These are phyloP conservation scores for Acanthamoeba sp. DNA, from an alignment of 208 protist species.

Conservation along the genomic window DNA sequence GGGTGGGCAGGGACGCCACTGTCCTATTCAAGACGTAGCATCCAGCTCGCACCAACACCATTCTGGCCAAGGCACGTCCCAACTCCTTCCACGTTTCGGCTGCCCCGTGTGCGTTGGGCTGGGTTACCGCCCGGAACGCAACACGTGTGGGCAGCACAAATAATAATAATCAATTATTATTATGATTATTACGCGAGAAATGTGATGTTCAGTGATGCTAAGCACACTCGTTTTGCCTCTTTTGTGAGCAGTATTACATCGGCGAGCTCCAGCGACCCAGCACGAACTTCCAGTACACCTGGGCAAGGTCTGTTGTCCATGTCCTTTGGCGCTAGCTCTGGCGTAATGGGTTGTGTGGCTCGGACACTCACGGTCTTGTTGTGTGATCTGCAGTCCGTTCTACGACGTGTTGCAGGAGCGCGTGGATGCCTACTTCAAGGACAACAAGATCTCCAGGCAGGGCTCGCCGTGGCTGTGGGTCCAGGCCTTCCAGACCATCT, in stretches of 20 bases:
- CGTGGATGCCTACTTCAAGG: slow-evolving; percentile 15
- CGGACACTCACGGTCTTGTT: too few species aligned
- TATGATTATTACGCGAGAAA: too few species aligned
- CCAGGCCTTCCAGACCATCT: background rate
- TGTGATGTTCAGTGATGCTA: too few species aligned
- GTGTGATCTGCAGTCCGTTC: slow-evolving; percentile 15
- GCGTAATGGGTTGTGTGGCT: too few species aligned
- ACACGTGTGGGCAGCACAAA: too few species aligned
- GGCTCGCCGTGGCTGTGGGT: background rate
- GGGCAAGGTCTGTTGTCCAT: too few species aligned
- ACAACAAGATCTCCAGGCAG: slow-evolving; percentile 4
- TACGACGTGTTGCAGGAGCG: slow-evolving; percentile 1
- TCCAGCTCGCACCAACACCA: background rate
- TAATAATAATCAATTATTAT: too few species aligned
- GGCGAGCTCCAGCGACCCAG: background rate
- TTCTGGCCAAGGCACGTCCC: background rate
- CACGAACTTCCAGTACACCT: background rate
- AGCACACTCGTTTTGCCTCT: background rate
- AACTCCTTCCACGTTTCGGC: too few species aligned
- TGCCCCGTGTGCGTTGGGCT: too few species aligned
- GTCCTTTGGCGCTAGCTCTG: too few species aligned
- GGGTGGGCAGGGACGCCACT: slow-evolving; percentile 24
- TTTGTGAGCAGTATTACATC: background rate
- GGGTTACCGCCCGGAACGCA: too few species aligned
- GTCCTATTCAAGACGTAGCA: slow-evolving; percentile 25